Evolutionary conservation across 1,139 yeast genomes (phyloP), one percentile per base, ranked within the genome.

Genomic region (Saccharomyces hybrid): DNA sequence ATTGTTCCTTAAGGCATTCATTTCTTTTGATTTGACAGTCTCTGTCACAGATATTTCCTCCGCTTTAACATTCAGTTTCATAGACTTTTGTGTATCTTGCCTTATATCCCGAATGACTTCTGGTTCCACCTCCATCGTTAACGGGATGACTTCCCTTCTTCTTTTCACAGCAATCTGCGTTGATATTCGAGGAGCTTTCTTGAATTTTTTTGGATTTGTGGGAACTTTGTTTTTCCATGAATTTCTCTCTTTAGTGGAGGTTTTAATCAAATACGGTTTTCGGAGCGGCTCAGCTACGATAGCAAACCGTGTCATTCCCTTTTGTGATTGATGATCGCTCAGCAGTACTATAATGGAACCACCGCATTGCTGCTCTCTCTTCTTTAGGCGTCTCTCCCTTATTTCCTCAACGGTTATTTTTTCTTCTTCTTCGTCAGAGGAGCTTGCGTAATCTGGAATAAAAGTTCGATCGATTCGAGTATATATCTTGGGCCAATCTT

Each of bases 351-450:
- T 53, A 11, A 66, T 54, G 0, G 66, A 51, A 13, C 69, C 65
- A 13, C 67, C 65, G 51, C 61, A 60, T 41, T 58, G 57, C 11
- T 48, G 44, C 41, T 59, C 63, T 34, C 61, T 56, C 20, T 47
- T 55, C 13, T n/a, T 14, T 41, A 55, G 55, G 47, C 65, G 55
- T 42, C 56, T 60, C 4, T 49, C 53, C 47, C 57, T 55, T 13
- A 63, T 60, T 14, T 57, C 55, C 13, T 59, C 61, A 4, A 55
- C 52, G 31, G 48, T 50, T 54, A 67, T 49, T 6, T 23, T 26
- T 8, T 62, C 63, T 54, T 68, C 70, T 26, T 64, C 71, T 48
- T 65, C 70, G 50, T 67, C 71, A 2, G 70, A 63, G 2, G 70
- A 65, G 51, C 68, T 65, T 26, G 58, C 59, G 48, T 66, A 66